A percentile compares a stretch with the other conserved stretches of the same genome.
Evolutionary conservation across 2,329 filamentous ascomycete genomes (phyloP).

Genomic region (Didymella segeticola): DNA sequence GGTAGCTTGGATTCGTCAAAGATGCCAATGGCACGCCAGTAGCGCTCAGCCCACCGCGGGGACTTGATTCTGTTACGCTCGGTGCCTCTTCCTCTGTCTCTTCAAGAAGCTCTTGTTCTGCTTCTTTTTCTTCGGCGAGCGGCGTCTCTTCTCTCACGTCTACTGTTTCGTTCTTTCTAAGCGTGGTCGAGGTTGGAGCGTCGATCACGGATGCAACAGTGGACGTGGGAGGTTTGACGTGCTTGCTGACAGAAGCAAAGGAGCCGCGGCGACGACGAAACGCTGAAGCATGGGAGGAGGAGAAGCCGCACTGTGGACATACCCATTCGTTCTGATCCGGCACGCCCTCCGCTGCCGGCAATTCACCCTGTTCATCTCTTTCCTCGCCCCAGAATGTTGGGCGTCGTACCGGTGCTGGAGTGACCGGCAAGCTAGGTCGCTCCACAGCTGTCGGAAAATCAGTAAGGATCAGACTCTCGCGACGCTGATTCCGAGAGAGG

Average conservation of each 20-base stretch:
- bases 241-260: constrained; percentile 29
- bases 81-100: neutral
- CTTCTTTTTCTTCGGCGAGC: constrained; percentile 12
- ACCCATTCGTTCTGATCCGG: constrained; percentile 92
- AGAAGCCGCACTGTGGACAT: constrained; percentile 63
- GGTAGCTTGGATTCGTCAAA: constrained; percentile 34
- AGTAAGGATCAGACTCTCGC: constrained; percentile 73
- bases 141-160: constrained; percentile 8
- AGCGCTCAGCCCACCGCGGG: constrained; percentile 28
- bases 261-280: constrained; percentile 34
- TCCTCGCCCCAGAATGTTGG: constrained; percentile 71
- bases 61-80: neutral
- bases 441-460: constrained; percentile 86
- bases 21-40: constrained; percentile 40
- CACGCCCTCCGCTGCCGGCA: constrained; percentile 82
- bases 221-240: constrained; percentile 21
- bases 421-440: constrained; percentile 87
- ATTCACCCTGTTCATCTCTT: constrained; percentile 61
- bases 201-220: constrained; percentile 16
- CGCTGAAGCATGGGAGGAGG: constrained; percentile 40
- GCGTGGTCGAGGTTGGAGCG: neutral
- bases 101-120: constrained; percentile 6
- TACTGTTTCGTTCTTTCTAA: neutral
- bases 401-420: constrained; percentile 79
- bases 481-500: constrained; percentile 46